Conservation (phyloP, 2,329 filamentous ascomycete species). For the Ascochyta clinopodiicola region DNA sequence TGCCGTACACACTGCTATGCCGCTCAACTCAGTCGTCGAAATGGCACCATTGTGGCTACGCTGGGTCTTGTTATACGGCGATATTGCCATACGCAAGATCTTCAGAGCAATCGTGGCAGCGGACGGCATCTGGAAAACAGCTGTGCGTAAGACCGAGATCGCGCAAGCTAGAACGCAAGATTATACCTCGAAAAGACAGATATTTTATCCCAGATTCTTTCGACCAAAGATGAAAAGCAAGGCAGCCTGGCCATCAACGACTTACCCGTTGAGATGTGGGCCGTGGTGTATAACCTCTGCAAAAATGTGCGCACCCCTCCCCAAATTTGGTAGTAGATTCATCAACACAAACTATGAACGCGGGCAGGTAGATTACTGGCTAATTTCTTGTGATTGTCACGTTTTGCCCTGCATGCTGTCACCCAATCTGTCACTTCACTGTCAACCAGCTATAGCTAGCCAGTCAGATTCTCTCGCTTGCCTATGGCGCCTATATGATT, state of each 20-base stretch:
- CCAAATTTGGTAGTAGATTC: no score
- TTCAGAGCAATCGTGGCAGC: slow-evolving; percentile 30
- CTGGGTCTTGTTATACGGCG: slow-evolving; percentile 11
- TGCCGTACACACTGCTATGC: slow-evolving; percentile 47
- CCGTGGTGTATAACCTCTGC: slow-evolving; percentile 27
- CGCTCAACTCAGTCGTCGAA: slow-evolving; percentile 14
- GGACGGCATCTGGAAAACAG: slow-evolving; percentile 22
- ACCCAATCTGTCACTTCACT: no score
- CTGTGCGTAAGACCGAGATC: slow-evolving; percentile 22
- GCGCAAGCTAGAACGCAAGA: slow-evolving; percentile 18
- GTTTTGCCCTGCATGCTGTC: no score
- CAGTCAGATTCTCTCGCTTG: no score
- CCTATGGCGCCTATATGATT: no score
- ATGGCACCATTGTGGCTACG: slow-evolving; percentile 20
- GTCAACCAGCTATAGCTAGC: no score
- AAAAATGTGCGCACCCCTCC: no score
- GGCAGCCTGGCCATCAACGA: slow-evolving; percentile 38
- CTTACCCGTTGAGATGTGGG: slow-evolving; percentile 37
- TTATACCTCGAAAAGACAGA: slow-evolving; percentile 31
- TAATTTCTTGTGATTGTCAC: no score
- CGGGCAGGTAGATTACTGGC: no score
- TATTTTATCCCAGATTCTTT: slow-evolving; percentile 39
- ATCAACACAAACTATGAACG: no score
- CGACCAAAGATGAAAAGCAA: slow-evolving; percentile 37
- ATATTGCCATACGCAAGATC: slow-evolving; percentile 27